Evolutionary conservation across 257 asterid species (phyloP).

Genomic region (Capsicum rhomboideum): DNA sequence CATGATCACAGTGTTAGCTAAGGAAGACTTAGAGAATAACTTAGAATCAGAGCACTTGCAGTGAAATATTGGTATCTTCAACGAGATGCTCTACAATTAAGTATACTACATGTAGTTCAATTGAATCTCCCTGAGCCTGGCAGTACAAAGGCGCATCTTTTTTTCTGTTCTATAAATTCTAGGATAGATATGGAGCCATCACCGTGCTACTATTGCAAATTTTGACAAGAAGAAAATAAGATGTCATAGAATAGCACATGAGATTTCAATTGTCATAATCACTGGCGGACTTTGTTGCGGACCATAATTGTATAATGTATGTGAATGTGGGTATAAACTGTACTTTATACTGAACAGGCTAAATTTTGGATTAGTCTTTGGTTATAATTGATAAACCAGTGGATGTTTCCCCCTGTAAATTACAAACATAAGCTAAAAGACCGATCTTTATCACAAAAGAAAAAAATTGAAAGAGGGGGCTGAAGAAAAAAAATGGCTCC

Average conservation of each 20-base stretch:
- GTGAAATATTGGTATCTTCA: neutral
- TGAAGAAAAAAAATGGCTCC: neutral
- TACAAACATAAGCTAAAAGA: neutral
- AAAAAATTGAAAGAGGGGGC: neutral
- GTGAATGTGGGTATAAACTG: neutral
- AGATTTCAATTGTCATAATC: neutral
- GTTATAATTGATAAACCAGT: neutral
- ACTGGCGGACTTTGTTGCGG: neutral
- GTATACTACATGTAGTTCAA: neutral
- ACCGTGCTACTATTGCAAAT: neutral
- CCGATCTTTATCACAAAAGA: neutral
- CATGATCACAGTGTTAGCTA: neutral
- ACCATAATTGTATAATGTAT: neutral
- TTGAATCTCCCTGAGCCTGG: neutral
- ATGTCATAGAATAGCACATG: neutral
- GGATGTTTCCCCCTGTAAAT: neutral
- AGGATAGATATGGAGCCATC: neutral
- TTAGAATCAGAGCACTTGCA: neutral
- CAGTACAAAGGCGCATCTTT: neutral
- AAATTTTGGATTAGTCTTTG: neutral
- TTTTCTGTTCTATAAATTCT: neutral
- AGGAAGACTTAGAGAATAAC: neutral
- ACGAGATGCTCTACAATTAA: neutral
- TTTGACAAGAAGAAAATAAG: neutral
- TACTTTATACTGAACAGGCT: neutral